A percentile compares a stretch with the other conserved stretches of the same genome.
Conservation (phyloP, 2,329 filamentous ascomycete species). For the Colletotrichum godetiae region DNA sequence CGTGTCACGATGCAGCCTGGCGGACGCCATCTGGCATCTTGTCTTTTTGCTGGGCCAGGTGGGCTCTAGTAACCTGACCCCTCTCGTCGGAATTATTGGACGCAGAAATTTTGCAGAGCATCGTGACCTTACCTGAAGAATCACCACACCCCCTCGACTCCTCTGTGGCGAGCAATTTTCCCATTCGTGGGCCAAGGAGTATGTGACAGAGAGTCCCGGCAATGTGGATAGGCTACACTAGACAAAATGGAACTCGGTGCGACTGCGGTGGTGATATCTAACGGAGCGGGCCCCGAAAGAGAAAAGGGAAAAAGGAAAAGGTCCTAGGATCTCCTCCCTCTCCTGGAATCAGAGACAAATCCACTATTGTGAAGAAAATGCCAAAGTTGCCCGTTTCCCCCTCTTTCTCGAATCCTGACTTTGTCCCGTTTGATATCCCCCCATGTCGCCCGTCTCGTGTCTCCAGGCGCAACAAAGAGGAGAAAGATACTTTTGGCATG, state of each 20-base stretch:
- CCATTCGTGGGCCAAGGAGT: neutral
- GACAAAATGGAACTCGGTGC: slow-evolving; percentile 24
- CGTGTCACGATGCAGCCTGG: neutral
- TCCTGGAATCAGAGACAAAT: neutral
- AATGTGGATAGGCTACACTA: slow-evolving; percentile 20
- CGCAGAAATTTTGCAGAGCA: neutral
- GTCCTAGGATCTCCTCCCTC: slow-evolving; percentile 21
- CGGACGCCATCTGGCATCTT: neutral
- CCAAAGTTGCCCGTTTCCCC: neutral
- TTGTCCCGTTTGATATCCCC: neutral
- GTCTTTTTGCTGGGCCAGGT: neutral
- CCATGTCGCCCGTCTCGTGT: slow-evolving; percentile 2
- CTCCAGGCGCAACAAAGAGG: slow-evolving; percentile 10
- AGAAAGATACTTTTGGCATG: neutral
- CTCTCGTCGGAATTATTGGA: neutral
- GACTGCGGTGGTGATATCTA: slow-evolving; percentile 22
- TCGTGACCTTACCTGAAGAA: slow-evolving; percentile 3
- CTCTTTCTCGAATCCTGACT: neutral
- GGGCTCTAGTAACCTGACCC: neutral
- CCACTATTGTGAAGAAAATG: neutral
- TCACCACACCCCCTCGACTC: neutral
- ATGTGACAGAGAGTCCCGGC: slow-evolving; percentile 3
- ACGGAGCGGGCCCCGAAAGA: slow-evolving; percentile 4
- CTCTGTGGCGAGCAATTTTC: neutral
- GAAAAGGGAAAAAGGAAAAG: neutral